Evolutionary conservation across 148 eudicot species (phyloP).

Genomic region (Agrostemma githago): DNA sequence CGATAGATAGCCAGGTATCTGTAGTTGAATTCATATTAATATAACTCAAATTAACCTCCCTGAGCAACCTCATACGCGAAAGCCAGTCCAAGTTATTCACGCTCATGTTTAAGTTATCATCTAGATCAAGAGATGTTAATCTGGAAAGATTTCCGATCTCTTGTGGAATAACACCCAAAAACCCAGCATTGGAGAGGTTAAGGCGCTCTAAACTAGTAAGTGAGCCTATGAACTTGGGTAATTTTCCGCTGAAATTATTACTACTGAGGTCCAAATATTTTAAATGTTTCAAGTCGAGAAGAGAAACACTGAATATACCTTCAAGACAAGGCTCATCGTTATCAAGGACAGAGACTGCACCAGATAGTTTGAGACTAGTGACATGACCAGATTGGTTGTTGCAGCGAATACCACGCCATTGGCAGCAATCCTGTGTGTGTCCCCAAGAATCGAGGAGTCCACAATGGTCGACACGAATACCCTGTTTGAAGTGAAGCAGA

Average conservation of each 20-base stretch:
- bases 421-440: too few species aligned
- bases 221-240: slow-evolving; percentile 14
- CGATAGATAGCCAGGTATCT: background rate
- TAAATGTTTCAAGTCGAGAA: slow-evolving; percentile 11
- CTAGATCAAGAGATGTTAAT: background rate
- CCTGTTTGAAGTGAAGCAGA: too few species aligned
- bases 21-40: background rate
- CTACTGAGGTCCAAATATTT: slow-evolving; percentile 17
- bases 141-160: background rate
- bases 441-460: too few species aligned
- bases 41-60: background rate
- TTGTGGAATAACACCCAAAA: slow-evolving; percentile 9
- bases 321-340: background rate
- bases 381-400: slow-evolving; percentile 11
- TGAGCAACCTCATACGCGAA: background rate
- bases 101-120: background rate
- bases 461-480: too few species aligned
- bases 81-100: slow-evolving; percentile 7
- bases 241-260: background rate
- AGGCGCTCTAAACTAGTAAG: slow-evolving; percentile 9
- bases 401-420: too few species aligned
- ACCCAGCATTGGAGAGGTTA: background rate
- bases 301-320: slow-evolving; percentile 5
- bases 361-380: slow-evolving; percentile 1
- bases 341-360: too few species aligned